Percentiles rank a stretch among this genome's conserved stretches.
These are phyloP conservation scores for Candida mesenterica DNA, from an alignment of 1,139 yeast genomes.

Conservation along the genomic window DNA sequence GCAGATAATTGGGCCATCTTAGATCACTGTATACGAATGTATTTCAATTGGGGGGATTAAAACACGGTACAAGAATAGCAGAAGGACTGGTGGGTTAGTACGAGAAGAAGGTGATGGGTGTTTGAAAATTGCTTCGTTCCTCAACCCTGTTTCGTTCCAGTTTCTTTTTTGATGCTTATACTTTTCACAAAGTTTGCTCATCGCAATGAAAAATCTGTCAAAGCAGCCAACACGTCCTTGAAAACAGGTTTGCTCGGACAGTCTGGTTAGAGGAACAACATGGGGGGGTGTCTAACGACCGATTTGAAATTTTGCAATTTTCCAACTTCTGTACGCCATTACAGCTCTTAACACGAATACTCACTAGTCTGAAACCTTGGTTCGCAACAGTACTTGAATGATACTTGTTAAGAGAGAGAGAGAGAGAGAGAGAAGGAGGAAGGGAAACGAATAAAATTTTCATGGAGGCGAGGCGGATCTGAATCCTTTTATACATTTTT, in stretches of 20 bases:
- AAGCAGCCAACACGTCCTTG: too few relatives aligned
- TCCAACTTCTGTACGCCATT: constrained; percentile 2
- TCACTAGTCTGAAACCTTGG: constrained; percentile 11
- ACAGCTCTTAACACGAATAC: constrained; percentile 11
- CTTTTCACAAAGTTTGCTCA: neutral
- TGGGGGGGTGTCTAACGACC: too few relatives aligned
- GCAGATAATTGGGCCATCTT: constrained; percentile 41
- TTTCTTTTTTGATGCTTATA: too few relatives aligned
- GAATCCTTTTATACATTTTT: constrained; percentile 10
- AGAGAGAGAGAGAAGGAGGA: constrained; percentile 19
- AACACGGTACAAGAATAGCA: constrained; percentile 9
- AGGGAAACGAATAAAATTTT: constrained; percentile 12
- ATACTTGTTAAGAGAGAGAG: constrained; percentile 27
- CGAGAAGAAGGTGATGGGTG: neutral
- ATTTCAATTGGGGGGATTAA: constrained; percentile 18
- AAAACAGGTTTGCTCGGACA: too few relatives aligned
- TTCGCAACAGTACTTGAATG: constrained; percentile 20
- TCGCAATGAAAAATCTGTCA: neutral
- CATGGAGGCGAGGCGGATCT: constrained; percentile 5
- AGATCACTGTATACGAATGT: constrained; percentile 8
- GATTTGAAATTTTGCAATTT: too few relatives aligned
- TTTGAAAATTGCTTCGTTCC: too few relatives aligned
- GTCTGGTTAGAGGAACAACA: too few relatives aligned
- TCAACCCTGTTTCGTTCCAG: too few relatives aligned
- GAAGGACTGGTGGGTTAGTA: neutral